Evolutionary conservation across 768 basidiomycete genomes (phyloP).

Genomic region (Trichaptum fuscoviolaceum): DNA sequence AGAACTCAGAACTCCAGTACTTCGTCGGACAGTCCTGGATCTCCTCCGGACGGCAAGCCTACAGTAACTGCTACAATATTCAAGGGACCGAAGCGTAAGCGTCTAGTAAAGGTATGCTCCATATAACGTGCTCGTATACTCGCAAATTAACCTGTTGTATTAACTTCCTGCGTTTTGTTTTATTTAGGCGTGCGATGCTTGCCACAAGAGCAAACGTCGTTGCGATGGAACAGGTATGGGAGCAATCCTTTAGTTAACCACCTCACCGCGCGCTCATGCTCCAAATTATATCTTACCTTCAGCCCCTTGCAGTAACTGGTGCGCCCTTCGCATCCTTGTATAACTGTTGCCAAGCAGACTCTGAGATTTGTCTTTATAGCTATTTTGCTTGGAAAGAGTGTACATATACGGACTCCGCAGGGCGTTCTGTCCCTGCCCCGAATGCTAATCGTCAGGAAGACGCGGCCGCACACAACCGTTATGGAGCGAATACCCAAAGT

Average conservation of each 20-base stretch:
- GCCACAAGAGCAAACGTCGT: conserved; percentile 79
- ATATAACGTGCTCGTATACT: conserved; percentile 2
- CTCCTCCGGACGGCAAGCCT: background rate
- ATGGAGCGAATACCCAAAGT: background rate
- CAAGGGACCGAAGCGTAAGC: conserved; percentile 49
- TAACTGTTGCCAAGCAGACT: background rate
- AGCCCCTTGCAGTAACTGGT: conserved; percentile 86
- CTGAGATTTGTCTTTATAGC: conserved; percentile 32
- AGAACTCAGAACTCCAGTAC: background rate
- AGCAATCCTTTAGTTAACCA: background rate
- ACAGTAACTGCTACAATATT: conserved; percentile 32
- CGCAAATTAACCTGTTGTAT: background rate
- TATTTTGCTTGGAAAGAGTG: conserved; percentile 80
- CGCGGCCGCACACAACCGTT: background rate
- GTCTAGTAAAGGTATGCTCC: conserved; percentile 41
- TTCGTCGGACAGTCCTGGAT: background rate
- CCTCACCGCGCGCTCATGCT: conserved; percentile 7
- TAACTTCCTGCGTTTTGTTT: background rate
- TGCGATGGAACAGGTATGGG: conserved; percentile 74
- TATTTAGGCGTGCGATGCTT: conserved; percentile 68
- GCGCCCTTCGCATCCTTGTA: conserved; percentile 11
- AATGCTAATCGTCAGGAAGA: conserved; percentile 1
- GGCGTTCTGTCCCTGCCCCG: conserved; percentile 72
- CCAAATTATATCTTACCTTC: conserved; percentile 14
- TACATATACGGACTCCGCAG: conserved; percentile 74